Base-by-base conservation (phyloP, 228 moss, liverwort and hornwort species). In the Sphagnum fallax region DNA sequence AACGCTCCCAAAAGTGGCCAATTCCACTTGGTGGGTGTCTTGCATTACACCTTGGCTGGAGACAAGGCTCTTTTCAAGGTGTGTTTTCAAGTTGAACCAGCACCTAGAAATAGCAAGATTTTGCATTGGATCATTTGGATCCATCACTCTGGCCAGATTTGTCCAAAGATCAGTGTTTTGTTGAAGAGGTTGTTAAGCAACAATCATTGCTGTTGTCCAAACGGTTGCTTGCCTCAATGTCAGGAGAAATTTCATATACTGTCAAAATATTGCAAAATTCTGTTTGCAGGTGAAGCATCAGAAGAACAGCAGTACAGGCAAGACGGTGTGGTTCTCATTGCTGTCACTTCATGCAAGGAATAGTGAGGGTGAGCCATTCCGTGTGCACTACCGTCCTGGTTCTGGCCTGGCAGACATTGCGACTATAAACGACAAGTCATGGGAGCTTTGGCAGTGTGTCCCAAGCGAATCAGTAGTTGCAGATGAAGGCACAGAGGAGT, bases 11-110 rank as follows among this genome's bases (percentile, higher is more conserved):
- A 82, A 4, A 87, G 69, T 70, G 97, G 88, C 67, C 77, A 79
- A 47, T 93, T 84, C 69, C 91, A 84, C 67, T 80, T 98, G 67
- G 70, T 75, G 66, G 93, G 91, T 70, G 93, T 91, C 73, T 71
- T 98, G 71, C 97, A 98, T 83, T 98, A 93, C 76, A 90, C 91
- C 50, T 90, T 98, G 76, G 93, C 79, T 73, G 90, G 85, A 61
- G 88, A 90, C 66, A 86, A 68, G 81, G 97, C 97, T 74, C 91
- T 98, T 60, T 98, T 98, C 70, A 93, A 91, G 89, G 94, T 91
- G 87, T 71, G 32, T 18, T 32, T 32, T 32, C 59, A 60, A 11
- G 59, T 11, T 32, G 32, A 32, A 32, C 32, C 32, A 32, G 32
- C 32, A 32, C 32, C 32, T 32, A 32, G 32, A 32, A 32, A 32